Base-by-base conservation (phyloP, 208 protist genomes). In the Endotrypanum monterogeii region DNA sequence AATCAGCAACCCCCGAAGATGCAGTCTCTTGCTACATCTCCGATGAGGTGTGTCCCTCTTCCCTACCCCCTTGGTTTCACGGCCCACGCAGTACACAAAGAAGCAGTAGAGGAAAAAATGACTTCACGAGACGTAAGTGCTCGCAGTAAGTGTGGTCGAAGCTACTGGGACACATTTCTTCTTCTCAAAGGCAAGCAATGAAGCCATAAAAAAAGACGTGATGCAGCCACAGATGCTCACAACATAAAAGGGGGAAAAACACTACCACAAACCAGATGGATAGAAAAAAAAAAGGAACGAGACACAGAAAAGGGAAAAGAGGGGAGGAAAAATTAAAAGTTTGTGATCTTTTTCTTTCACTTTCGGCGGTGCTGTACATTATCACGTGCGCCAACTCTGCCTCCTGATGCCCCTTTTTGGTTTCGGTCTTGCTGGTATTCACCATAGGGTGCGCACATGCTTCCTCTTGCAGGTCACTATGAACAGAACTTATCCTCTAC, bases 401-500 rank as follows among this genome's bases (percentile, higher is more conserved):
- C 25, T 39, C n/a, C 52, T 54, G 44, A 23, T 28, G 37, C n/a
- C 44, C 62, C 60, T 37, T 65, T 65, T 65, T 65, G 37, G 37
- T 16, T 65, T 41, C 60, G 37, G 4, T 14, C 60, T 65, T 62
- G 23, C n/a, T 73, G 28, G 20, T 44, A 14, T n/a, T 18, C 46
- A 28, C n/a, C 9, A 39, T 32, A 41, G 7, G 16, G 39, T 52
- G 41, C 37, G 44, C 30, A 55, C 8, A 18, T 70, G 41, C 9
- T n/a, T 72, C 8, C 37, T 41, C 52, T 46, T 62, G n/a, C 52
- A 32, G 41, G 18, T 57, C 73, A 68, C 50, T 80, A 69, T 23
- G 62, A 61, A 41, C 58, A 52, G 32, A 81, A 81, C 76, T 81
- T 85, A 39, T 69, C 83, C 65, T 95, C 90, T 46, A 94, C 83